Evolutionary conservation across 1,139 yeast species (phyloP), one percentile per base, ranked within the genome.

Genomic region (Protomyces macrosporus): DNA sequence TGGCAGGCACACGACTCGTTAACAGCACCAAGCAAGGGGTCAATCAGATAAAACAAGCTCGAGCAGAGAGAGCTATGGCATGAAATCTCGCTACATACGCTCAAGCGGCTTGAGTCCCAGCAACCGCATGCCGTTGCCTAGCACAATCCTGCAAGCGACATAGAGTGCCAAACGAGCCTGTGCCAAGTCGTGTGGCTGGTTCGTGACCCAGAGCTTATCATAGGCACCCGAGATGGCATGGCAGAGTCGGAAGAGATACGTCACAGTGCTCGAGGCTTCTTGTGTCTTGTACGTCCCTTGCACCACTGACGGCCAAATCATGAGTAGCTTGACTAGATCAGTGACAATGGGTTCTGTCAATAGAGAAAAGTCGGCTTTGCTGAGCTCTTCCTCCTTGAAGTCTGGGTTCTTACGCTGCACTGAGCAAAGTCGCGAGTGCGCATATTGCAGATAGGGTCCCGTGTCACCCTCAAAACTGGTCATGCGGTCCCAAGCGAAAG

Each of bases 401-500:
- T 73, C 77, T 14, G 48, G 48, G 34, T 95, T 84, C 71, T 89
- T 90, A 80, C 98, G 88, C 78, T 90, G 93, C 72, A 93, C 91
- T 2, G 98, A 91, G 78, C 95, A 84, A 75, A 93, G 84, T 78
- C 99, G 89, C 52, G 98, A 90, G 78, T 93, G 99, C 58, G 99
- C 98, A 74, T 93, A 93, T 78, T 93, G 98, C 76, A 93, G 83
- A 79, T 95, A 93, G 67, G 99, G 98, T 74, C 99, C 99, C 67
- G 99, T 93, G 77, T 93, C 99, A 77, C 99, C 99, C 81, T 93
- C 99, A 71, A 95, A 91, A 5, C 97, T 90, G 60, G 89, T 82
- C 98, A 93, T 93, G 81, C 99, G 88, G 72, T 88, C 91, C 99
- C 98, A 93, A 77, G 90, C 89, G 78, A 95, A 95, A 72, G 87